A percentile compares a stretch with the other conserved stretches of the same genome.
Conservation (phyloP, 2,329 filamentous ascomycete genomes). For the Neopestalotiopsis rosae region DNA sequence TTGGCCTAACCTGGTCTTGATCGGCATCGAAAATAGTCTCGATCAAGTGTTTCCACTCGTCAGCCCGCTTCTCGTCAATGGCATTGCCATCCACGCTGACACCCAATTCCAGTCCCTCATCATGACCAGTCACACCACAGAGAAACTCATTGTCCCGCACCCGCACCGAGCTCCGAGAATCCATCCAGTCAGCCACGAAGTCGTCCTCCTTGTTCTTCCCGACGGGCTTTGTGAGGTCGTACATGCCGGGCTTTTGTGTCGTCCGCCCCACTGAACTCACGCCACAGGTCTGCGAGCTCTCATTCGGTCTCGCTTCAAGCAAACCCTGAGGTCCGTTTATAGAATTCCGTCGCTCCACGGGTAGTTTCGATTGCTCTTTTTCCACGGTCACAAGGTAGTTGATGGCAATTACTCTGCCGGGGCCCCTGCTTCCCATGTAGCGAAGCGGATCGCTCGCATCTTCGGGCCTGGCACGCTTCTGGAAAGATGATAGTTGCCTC, state of each 20-base stretch:
- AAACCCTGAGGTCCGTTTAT: background rate
- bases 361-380: background rate
- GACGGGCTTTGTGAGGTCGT: background rate
- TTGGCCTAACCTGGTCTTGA: background rate
- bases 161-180: background rate
- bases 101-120: background rate
- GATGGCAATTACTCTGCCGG: constrained; percentile 2
- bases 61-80: constrained; percentile 3
- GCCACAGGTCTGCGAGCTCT: constrained; percentile 2
- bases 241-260: constrained; percentile 11
- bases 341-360: background rate
- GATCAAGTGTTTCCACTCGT: background rate
- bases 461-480: constrained; percentile 5
- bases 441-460: background rate
- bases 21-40: background rate
- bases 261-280: constrained; percentile 4
- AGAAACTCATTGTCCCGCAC: constrained; percentile 3
- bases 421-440: background rate
- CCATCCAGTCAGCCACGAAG: constrained; percentile 8
- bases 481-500: constrained; percentile 6
- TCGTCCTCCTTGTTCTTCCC: background rate
- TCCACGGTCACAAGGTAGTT: constrained; percentile 1
- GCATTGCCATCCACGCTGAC: constrained; percentile 11
- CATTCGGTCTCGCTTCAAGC: background rate
- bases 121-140: background rate